Evolutionary conservation across 75 land plant genomes (phyloP), one percentile per base, ranked within the genome.

Genomic region (Selaginella tamariscina): DNA sequence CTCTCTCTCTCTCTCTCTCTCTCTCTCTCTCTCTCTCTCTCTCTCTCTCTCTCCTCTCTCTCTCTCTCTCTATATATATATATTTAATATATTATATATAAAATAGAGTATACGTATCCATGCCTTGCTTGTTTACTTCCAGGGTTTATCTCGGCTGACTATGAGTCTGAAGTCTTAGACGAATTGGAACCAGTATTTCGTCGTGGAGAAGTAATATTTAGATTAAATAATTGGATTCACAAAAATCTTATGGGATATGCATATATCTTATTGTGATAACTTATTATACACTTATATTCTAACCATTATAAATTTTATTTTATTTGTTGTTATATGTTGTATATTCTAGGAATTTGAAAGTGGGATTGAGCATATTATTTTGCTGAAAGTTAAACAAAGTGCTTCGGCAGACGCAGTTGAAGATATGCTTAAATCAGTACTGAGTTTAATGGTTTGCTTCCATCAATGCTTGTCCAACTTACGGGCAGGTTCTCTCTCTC

Each of bases 171-270:
- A 72, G 98, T 94, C 23, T 83, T 85, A 69, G 98, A 94, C 77
- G 96, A 86, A 56, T 82, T 94, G 24, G 74, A 85, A 33, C 77
- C 80, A 21, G 76, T 94, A 65, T 94, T 94, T 74, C 84, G 91
- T 24, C 86, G 90, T 68, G 98, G 98, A 75, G 96, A 94, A 86
- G 98, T 94, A 39, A 39, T 15, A n/a, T n/a, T n/a, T n/a, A n/a
- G 49, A 39, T 5, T 15, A 5, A 39, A 5, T 39, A 15, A 39
- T 15, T 5, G 5, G 49, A 15, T 39, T 5, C 15, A 5, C 49
- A 39, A 39, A 39, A 39, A n/a, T n/a, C n/a, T n/a, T n/a, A n/a
- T n/a, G n/a, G n/a, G n/a, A n/a, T n/a, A n/a, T n/a, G 49, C 49
- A 39, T 39, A 5, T 39, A 39, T 39, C 11, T 15, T 39, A 5